Percentiles rank a stretch among this genome's conserved stretches.
Evolutionary conservation across 2,329 filamentous ascomycete genomes (phyloP).

Genomic region (Colletotrichum orchidophilum): DNA sequence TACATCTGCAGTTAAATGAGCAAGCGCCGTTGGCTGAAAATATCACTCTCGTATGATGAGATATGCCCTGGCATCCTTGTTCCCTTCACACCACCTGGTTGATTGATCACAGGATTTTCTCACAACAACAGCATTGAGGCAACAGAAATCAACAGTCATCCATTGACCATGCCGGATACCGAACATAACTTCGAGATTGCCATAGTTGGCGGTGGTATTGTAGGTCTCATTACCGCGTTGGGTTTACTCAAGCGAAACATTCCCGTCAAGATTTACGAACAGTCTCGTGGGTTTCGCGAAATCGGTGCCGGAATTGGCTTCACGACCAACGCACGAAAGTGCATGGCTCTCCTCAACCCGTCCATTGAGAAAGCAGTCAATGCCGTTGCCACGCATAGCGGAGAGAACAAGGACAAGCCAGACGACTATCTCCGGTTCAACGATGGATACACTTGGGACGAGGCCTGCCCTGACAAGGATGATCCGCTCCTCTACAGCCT

Average conservation of each 20-base stretch:
- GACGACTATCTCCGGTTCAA: not conserved
- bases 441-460: not conserved
- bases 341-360: slow-evolving; percentile 43
- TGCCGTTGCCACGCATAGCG: slow-evolving; percentile 34
- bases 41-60: too few species aligned
- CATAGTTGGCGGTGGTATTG: slow-evolving; percentile 63
- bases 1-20: not conserved
- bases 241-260: slow-evolving; percentile 51
- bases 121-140: too few species aligned
- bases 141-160: too few species aligned
- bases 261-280: slow-evolving; percentile 56
- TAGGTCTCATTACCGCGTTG: slow-evolving; percentile 57
- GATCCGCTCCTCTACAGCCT: not conserved
- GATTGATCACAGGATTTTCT: too few species aligned
- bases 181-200: slow-evolving; percentile 42
- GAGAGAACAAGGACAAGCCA: not conserved
- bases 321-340: slow-evolving; percentile 57
- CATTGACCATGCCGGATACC: not conserved
- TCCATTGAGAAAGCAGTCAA: slow-evolving; percentile 48
- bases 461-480: not conserved
- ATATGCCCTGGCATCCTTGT: too few species aligned
- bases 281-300: slow-evolving; percentile 51
- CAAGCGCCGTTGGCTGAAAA: not conserved
- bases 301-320: slow-evolving; percentile 62
- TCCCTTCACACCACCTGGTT: too few species aligned